These are phyloP conservation scores for Boletus mariae DNA, from an alignment of 1,284 basidiomycete species.

Conservation along the genomic window DNA sequence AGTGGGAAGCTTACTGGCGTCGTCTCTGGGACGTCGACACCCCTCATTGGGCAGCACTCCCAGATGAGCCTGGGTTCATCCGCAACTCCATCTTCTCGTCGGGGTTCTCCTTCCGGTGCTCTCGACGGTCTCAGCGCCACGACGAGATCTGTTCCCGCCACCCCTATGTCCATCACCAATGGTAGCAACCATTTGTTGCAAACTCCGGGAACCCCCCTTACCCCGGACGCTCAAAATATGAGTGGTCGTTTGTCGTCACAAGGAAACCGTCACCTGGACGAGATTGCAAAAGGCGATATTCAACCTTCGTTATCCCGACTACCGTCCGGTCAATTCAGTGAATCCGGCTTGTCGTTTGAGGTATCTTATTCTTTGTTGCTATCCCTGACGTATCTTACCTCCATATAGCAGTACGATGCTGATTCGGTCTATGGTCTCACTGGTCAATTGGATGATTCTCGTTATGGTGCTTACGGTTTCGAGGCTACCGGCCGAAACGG, in stretches of 20 bases:
- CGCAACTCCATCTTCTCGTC: slow-evolving; percentile 51
- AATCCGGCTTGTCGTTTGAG: slow-evolving; percentile 52
- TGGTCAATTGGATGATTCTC: slow-evolving; percentile 47
- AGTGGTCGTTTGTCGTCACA: slow-evolving; percentile 60
- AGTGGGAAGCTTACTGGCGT: slow-evolving; percentile 42
- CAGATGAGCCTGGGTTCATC: slow-evolving; percentile 47
- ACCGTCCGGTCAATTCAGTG: slow-evolving; percentile 57
- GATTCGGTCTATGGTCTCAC: slow-evolving; percentile 60
- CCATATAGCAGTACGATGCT: slow-evolving; percentile 48
- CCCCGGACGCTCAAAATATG: slow-evolving; percentile 55
- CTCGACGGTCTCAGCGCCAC: slow-evolving; percentile 58
- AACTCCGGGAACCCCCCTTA: slow-evolving; percentile 65
- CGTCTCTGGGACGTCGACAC: slow-evolving; percentile 58
- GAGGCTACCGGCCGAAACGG: slow-evolving; percentile 46
- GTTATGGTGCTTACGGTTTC: slow-evolving; percentile 65
- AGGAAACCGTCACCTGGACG: slow-evolving; percentile 45
- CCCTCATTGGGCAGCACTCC: slow-evolving; percentile 59
- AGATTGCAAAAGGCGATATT: slow-evolving; percentile 52
- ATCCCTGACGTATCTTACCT: slow-evolving; percentile 10
- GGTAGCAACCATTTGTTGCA: slow-evolving; percentile 53
- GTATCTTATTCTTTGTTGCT: slow-evolving; percentile 33
- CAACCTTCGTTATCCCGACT: slow-evolving; percentile 69
- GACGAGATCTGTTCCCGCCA: slow-evolving; percentile 73
- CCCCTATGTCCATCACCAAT: slow-evolving; percentile 56
- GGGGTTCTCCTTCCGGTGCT: slow-evolving; percentile 64